Conservation (phyloP, 2,329 filamentous ascomycete genomes). For the Seiridium cupressi region DNA sequence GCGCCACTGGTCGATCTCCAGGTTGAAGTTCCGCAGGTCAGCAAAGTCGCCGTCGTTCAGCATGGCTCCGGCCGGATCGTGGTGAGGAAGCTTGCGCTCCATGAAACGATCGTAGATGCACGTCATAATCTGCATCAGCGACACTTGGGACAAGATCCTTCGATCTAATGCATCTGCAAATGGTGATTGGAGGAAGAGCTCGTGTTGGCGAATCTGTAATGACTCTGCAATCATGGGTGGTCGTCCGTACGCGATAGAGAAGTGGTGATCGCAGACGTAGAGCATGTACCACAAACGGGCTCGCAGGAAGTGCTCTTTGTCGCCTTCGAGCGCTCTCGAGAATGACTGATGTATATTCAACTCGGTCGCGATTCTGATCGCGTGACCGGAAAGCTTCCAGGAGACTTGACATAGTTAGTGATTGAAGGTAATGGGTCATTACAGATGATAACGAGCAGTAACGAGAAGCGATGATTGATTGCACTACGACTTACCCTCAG, state of each 20-base stretch:
- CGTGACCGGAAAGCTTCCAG: constrained; percentile 58
- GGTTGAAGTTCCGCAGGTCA: constrained; percentile 17
- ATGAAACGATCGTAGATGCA: constrained; percentile 16
- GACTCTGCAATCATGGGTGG: constrained; percentile 15
- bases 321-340: constrained; percentile 44
- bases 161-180: constrained; percentile 16
- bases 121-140: constrained; percentile 13
- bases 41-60: constrained; percentile 15
- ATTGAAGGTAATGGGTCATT: not conserved
- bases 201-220: constrained; percentile 6
- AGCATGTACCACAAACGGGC: constrained; percentile 62
- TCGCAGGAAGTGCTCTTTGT: constrained; percentile 48
- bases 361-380: constrained; percentile 57
- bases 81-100: constrained; percentile 7
- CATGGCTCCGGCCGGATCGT: constrained; percentile 12
- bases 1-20: constrained; percentile 18
- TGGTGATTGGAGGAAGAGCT: constrained; percentile 9
- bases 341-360: constrained; percentile 54
- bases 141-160: constrained; percentile 11
- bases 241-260: constrained; percentile 56
- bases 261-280: constrained; percentile 66
- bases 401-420: constrained; percentile 20
- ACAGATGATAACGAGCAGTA: not conserved
- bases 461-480: too few relatives aligned
- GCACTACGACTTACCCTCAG: constrained; percentile 33